A percentile compares a stretch with the other conserved stretches of the same genome.
phyloP scores from a whole-genome alignment of 2,329 filamentous ascomycete species.

The Cordyceps tenuipes region DNA sequence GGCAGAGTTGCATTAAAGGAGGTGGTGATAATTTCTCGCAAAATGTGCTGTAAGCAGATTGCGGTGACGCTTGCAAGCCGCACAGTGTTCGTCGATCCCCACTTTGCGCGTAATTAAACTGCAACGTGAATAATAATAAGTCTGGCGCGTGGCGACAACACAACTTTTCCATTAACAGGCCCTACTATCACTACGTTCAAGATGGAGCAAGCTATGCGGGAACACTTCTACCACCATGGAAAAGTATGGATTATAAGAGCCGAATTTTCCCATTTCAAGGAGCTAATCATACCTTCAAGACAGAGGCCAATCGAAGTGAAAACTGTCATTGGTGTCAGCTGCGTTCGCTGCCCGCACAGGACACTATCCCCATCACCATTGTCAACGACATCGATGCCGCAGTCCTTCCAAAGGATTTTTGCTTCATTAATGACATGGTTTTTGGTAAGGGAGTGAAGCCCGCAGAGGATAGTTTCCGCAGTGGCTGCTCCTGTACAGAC shows the following conservation, averaged over 20 bases:
- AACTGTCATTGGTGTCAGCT: constrained; percentile 57
- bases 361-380: constrained; percentile 48
- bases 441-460: constrained; percentile 51
- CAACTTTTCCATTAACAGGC: too few species aligned
- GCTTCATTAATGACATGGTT: constrained; percentile 57
- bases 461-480: constrained; percentile 53
- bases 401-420: constrained; percentile 54
- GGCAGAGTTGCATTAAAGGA: too few species aligned
- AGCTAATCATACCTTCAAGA: not conserved
- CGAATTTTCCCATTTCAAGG: not conserved
- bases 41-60: too few species aligned
- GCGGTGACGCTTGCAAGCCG: too few species aligned
- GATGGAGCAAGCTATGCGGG: constrained; percentile 39
- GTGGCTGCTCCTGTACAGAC: constrained; percentile 59
- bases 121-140: too few species aligned
- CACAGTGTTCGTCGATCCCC: too few species aligned
- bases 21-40: too few species aligned
- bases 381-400: constrained; percentile 53
- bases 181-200: not conserved
- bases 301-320: constrained; percentile 21
- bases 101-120: too few species aligned
- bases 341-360: constrained; percentile 42
- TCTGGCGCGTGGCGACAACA: too few species aligned
- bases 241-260: constrained; percentile 15
- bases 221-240: constrained; percentile 44